These are phyloP conservation scores for Xylaria intraflava DNA, from an alignment of 495 filamentous ascomycete genomes.

Conservation along the genomic window DNA sequence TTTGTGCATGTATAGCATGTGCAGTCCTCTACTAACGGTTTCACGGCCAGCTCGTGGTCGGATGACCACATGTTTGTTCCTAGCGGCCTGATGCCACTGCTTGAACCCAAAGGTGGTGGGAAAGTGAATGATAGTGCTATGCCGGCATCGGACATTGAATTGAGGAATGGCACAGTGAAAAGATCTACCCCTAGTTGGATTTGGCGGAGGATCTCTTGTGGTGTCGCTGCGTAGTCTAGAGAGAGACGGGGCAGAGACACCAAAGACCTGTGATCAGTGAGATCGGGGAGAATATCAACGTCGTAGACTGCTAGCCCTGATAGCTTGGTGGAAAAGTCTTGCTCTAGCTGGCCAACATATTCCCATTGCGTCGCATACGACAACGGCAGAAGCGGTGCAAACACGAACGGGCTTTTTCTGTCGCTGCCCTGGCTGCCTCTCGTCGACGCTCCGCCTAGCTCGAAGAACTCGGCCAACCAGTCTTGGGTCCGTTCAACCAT, in stretches of 20 bases:
- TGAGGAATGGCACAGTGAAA: constrained; percentile 68
- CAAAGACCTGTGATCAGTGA: constrained; percentile 49
- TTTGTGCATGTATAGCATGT: constrained; percentile 75
- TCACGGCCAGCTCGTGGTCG: constrained; percentile 49
- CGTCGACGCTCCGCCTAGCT: constrained; percentile 25
- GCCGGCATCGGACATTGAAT: constrained; percentile 70
- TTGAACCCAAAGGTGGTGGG: constrained; percentile 32
- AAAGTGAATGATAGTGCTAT: constrained; percentile 80
- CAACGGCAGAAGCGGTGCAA: constrained; percentile 77
- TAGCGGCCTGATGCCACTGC: constrained; percentile 39
- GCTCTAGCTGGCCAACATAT: constrained; percentile 62
- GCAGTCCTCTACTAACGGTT: constrained; percentile 56
- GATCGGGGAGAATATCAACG: constrained; percentile 56
- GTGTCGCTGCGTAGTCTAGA: constrained; percentile 57
- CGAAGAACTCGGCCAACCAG: constrained; percentile 59
- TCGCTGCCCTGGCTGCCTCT: constrained; percentile 20
- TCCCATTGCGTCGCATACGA: constrained; percentile 64
- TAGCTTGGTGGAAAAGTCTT: constrained; percentile 44
- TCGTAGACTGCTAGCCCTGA: constrained; percentile 81
- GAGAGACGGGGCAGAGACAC: constrained; percentile 63
- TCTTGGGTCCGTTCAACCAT: constrained; percentile 80
- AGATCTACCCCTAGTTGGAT: constrained; percentile 72
- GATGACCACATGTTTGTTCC: constrained; percentile 69
- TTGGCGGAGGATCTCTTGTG: constrained; percentile 68
- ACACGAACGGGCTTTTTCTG: constrained; percentile 44